A percentile compares a stretch with the other conserved stretches of the same genome.
Conservation (phyloP, 2,329 filamentous ascomycete species). For the Cladophialophora immunda region DNA sequence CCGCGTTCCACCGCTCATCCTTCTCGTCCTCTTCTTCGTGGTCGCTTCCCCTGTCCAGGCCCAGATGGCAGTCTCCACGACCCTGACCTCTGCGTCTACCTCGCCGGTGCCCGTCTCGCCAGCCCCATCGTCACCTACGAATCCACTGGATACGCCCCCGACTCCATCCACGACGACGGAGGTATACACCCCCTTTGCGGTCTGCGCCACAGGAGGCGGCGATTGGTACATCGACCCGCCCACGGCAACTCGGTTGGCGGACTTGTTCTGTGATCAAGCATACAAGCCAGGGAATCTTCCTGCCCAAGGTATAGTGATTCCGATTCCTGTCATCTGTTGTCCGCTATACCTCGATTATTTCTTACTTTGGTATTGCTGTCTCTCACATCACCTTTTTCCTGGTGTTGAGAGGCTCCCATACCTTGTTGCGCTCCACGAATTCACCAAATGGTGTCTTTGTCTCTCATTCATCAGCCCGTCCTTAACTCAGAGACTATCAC, state of each 20-base stretch:
- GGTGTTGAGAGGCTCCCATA: background rate
- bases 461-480: background rate
- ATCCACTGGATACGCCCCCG: background rate
- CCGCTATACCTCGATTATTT: background rate
- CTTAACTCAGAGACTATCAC: background rate
- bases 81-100: background rate
- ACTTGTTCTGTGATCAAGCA: conserved; percentile 21
- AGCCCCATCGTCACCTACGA: background rate
- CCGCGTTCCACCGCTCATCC: background rate
- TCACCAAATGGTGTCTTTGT: background rate
- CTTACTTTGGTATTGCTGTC: background rate
- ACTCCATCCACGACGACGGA: background rate
- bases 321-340: no score
- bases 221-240: conserved; percentile 23
- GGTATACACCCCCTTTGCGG: conserved; percentile 4
- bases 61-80: background rate
- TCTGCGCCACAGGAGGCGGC: conserved; percentile 19
- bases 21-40: background rate
- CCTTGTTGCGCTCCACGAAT: background rate
- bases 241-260: conserved; percentile 14
- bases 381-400: background rate
- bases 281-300: conserved; percentile 10
- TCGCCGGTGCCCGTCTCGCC: background rate
- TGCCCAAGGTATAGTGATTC: background rate
- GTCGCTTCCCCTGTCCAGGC: background rate